Evolutionary conservation across 441 rosid species (phyloP), one percentile per base, ranked within the genome.

Genomic region (Erodium texanum): DNA sequence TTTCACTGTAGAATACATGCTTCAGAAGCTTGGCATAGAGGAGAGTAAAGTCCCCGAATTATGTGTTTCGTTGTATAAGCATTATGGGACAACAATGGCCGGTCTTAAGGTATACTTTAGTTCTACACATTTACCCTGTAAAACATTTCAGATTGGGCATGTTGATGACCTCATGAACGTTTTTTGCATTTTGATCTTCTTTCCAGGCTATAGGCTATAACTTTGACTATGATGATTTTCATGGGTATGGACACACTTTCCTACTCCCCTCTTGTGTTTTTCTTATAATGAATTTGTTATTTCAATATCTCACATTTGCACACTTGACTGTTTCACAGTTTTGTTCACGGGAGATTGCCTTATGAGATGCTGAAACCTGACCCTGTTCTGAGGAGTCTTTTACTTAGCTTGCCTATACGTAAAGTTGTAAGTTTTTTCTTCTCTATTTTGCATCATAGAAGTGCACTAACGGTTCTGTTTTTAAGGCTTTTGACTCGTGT

Each of bases 281-380:
- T 59, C 3, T 12, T 22, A 61, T 10, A 61, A 2, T 3, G 20
- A 11, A 9, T 1, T 15, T 38, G 36, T 20, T 11, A 14, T 15
- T 50, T 54, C 29, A 22, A 22, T 9, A 61, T 69, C 63, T 78
- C 10, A 73, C 22, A 54, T 16, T 67, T 61, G 9, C 24, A 54
- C 23, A 6, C 45, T 48, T 38, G 62, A 1, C 6, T 74, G 66
- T 72, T 70, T 62, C 66, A 52, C 85, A 90, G 94, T 73, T 83
- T 75, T 76, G 92, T 90, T 70, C 97, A 90, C 74, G 99, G 95
- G 65, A 88, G 89, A 77, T 80, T 93, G 77, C 99, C 99, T 7
- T 93, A 93, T 68, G 1, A 74, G 38, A 14, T 81, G 71, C 79
- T 93, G 65, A 91, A 88, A 82, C 96, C 93, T 27, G 99, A 91